Evolutionary conservation across 2,329 filamentous ascomycete species (phyloP).

Genomic region (Hysterium pulicare): DNA sequence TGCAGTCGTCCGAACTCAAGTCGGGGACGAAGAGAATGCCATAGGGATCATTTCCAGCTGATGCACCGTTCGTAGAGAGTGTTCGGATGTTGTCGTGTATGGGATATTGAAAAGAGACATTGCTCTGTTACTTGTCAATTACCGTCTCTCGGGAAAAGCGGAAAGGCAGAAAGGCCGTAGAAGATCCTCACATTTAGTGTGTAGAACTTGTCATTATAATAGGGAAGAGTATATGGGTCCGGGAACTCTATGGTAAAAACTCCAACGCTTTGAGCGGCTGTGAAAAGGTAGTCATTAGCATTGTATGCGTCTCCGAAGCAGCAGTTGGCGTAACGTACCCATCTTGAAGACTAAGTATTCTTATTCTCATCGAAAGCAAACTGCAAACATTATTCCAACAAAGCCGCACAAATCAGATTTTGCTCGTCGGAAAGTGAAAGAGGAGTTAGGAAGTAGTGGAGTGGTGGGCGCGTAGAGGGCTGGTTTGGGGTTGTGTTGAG

Average conservation of each 20-base stretch:
- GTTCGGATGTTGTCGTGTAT: constrained; percentile 64
- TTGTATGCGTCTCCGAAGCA: constrained; percentile 27
- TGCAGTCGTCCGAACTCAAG: constrained; percentile 61
- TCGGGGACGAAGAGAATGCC: constrained; percentile 85
- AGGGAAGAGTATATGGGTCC: constrained; percentile 26
- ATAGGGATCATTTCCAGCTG: constrained; percentile 60
- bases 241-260: constrained; percentile 37
- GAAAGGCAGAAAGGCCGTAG: neutral
- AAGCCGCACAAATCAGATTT: too few species aligned
- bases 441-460: neutral
- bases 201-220: constrained; percentile 28
- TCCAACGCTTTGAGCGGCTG: constrained; percentile 33
- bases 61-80: constrained; percentile 65
- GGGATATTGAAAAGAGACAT: constrained; percentile 35
- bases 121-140: constrained; percentile 8
- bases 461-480: neutral
- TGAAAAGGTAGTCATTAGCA: constrained; percentile 18
- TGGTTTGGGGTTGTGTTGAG: neutral
- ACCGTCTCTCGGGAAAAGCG: too few species aligned
- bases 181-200: constrained; percentile 19
- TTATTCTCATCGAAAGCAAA: too few species aligned
- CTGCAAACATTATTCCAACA: neutral
- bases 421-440: neutral
- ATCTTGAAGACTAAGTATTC: constrained; percentile 29
- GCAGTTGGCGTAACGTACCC: constrained; percentile 35